These are phyloP conservation scores for Pseudotulostoma volvatum DNA, from an alignment of 495 filamentous ascomycete genomes.

Conservation along the genomic window DNA sequence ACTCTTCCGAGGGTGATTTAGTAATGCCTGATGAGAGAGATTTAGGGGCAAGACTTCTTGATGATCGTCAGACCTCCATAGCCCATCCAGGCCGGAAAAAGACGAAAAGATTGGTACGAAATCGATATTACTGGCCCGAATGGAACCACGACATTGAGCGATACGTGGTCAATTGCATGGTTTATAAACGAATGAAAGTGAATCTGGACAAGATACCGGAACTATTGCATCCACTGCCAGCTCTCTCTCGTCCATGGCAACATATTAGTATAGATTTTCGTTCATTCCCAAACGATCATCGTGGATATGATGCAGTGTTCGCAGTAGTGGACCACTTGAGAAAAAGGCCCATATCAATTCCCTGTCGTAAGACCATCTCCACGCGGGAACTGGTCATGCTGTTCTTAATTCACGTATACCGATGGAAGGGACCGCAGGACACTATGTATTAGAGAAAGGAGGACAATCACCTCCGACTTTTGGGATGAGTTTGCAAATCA, in stretches of 20 bases:
- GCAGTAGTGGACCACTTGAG: constrained; percentile 5
- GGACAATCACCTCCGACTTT: constrained; percentile 4
- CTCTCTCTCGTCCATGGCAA: constrained; percentile 8
- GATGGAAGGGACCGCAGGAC: constrained; percentile 6
- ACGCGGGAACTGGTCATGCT: background rate
- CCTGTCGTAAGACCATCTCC: constrained; percentile 5
- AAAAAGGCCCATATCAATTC: constrained; percentile 4
- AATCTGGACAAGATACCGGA: constrained; percentile 3
- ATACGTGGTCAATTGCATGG: background rate
- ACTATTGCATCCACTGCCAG: constrained; percentile 8
- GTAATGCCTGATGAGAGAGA: no score
- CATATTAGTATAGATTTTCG: constrained; percentile 13
- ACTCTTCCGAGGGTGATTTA: no score
- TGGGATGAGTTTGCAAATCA: constrained; percentile 7
- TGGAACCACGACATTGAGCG: background rate
- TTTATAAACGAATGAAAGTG: background rate
- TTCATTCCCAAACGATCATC: background rate
- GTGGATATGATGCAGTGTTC: constrained; percentile 2
- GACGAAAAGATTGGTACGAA: background rate
- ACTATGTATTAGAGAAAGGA: no score
- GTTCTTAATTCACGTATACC: background rate
- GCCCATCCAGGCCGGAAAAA: constrained; percentile 2
- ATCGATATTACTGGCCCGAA: background rate
- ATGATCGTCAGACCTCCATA: constrained; percentile 1
- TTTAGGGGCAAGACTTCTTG: background rate